Base-by-base conservation (phyloP, 805 yeast species). In the Dipodascus albidus region DNA sequence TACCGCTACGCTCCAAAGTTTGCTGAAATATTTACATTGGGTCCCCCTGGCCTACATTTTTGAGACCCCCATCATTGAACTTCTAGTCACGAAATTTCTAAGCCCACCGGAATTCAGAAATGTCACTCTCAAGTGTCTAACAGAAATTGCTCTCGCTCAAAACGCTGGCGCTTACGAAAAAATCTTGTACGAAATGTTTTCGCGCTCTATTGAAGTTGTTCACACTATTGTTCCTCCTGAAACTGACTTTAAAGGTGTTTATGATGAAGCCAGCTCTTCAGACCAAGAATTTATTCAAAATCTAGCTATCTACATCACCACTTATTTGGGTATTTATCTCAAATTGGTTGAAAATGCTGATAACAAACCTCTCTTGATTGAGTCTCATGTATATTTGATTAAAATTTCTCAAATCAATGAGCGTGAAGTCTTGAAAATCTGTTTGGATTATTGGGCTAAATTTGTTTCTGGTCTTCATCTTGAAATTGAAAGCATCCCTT, bases 271-370 rank as follows among this genome's bases (percentile, higher is more conserved):
- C 3, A 79, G 77, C 64, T 79, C 95, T 20, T 74, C 79, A 48
- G 97, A 91, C 65, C 98, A 93, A 74, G 90, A 93, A 41, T 90
- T 90, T 64, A 78, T 93, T 61, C 96, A 93, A 70, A 96, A 93
- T 73, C 78, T 93, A 63, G 96, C 97, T 17, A 83, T 91, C 85
- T 93, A 84, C 68, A 76, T 93, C 61, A 83, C 93, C 52, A 86
- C 96, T 1, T 91, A 86, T 64, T 73, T 93, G 58, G 71, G 83
- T 35, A 82, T 81, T 66, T 96, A 93, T 67, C 91, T 93, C 62
- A 72, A 74, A 54, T 55, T 72, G 22, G 65, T 73, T 22, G 76
- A 73, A 59, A 58, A 55, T 20, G 80, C 77, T 58, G 80, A 76
- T 42, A 68, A 72, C 53, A 77, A 78, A 62, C 83, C 80, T 22